phyloP scores from a whole-genome alignment of 192 early-diverging fungal genomes.

The Dimargaris cristalligena region DNA sequence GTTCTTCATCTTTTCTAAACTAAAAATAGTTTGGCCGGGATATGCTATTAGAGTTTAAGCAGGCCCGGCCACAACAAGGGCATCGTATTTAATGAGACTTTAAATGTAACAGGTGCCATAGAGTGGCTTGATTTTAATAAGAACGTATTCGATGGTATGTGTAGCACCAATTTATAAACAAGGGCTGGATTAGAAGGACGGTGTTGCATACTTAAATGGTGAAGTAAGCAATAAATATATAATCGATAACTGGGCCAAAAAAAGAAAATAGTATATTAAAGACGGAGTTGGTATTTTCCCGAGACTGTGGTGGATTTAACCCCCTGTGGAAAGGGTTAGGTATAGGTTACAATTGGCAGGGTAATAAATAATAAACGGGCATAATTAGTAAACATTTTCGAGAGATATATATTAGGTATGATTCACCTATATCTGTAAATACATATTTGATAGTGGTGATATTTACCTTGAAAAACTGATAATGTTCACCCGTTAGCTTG shows the following conservation, averaged over 20 bases:
- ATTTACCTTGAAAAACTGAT: conserved; percentile 11
- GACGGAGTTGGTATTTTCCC: conserved; percentile 8
- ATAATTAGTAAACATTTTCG: not conserved
- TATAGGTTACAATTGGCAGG: no score
- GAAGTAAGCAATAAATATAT: not conserved
- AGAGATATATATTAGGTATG: not conserved
- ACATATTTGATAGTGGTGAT: not conserved
- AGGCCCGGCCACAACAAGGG: no score
- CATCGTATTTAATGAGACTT: no score
- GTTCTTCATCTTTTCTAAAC: no score
- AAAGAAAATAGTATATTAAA: not conserved
- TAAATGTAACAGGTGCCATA: no score
- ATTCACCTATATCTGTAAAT: not conserved
- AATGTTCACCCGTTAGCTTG: not conserved
- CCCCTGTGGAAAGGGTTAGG: not conserved
- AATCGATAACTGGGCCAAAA: not conserved
- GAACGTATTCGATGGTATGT: no score
- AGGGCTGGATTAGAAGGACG: no score
- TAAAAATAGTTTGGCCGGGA: no score
- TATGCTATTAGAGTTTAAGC: no score
- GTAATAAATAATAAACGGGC: not conserved
- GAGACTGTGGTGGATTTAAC: conserved; percentile 2
- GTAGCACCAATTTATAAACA: no score
- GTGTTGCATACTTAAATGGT: no score
- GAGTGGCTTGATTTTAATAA: no score